Conservation (phyloP, 2,329 filamentous ascomycete species). For the Nannizziopsis barbatae region DNA sequence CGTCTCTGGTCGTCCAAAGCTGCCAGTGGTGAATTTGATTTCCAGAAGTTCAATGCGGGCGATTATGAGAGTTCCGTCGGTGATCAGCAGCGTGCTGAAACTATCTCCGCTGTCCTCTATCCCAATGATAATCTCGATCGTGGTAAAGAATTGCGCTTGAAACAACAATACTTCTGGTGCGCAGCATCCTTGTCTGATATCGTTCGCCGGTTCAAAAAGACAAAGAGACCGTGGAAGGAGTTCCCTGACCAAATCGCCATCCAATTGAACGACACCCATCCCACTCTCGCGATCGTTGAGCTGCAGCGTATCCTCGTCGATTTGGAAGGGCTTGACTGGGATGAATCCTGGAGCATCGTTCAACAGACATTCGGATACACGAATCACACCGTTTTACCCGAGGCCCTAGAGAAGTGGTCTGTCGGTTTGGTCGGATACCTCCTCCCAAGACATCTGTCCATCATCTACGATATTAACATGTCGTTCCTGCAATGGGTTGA, state of each 20-base stretch:
- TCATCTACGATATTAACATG: slow-evolving; percentile 97
- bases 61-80: slow-evolving; percentile 96
- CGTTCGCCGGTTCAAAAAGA: slow-evolving; percentile 95
- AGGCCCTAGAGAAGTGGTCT: slow-evolving; percentile 97
- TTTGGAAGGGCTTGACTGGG: slow-evolving; percentile 82
- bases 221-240: slow-evolving; percentile 76
- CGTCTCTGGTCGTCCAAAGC: slow-evolving; percentile 97
- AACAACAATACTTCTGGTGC: slow-evolving; percentile 99
- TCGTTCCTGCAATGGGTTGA: slow-evolving; percentile 87
- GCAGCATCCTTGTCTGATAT: slow-evolving; percentile 94
- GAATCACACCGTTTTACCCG: slow-evolving; percentile 94
- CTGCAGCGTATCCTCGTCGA: slow-evolving; percentile 87
- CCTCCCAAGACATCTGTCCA: slow-evolving; percentile 84
- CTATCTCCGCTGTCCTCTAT: slow-evolving; percentile 93
- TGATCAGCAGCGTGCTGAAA: slow-evolving; percentile 98
- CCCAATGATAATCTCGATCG: slow-evolving; percentile 95
- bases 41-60: slow-evolving; percentile 97
- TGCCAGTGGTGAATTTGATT: slow-evolving; percentile 93
- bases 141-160: slow-evolving; percentile 91
- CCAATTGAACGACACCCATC: slow-evolving; percentile 96
- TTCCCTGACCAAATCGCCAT: slow-evolving; percentile 94
- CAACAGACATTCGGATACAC: slow-evolving; percentile 82
- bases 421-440: slow-evolving; percentile 86
- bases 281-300: slow-evolving; percentile 90
- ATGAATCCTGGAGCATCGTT: slow-evolving; percentile 78